phyloP scores from a whole-genome alignment of 2,329 filamentous ascomycete species.

The Xenosphaeropsis pyriputrescens region DNA sequence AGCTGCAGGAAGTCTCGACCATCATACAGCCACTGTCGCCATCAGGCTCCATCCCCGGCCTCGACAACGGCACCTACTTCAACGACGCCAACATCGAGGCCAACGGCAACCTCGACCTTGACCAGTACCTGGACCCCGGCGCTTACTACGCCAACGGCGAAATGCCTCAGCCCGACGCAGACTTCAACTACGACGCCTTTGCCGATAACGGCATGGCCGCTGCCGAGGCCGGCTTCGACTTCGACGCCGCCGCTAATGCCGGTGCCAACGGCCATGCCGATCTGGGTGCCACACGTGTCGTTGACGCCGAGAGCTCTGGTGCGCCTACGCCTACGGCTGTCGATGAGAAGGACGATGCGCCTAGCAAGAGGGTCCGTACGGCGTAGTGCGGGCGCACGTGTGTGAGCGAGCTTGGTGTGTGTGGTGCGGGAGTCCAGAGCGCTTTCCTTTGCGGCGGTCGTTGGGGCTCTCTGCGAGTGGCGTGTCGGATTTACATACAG shows the following conservation, averaged over 20 bases:
- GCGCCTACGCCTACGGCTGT: conserved; percentile 8
- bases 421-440: too few relatives aligned
- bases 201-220: not conserved
- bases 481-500: too few relatives aligned
- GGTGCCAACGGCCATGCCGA: not conserved
- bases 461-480: too few relatives aligned
- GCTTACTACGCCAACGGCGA: conserved; percentile 22
- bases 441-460: too few relatives aligned
- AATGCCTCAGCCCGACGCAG: conserved; percentile 5
- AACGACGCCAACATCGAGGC: conserved; percentile 16
- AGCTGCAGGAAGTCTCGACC: conserved; percentile 60
- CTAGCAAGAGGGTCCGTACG: not conserved
- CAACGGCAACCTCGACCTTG: conserved; percentile 28
- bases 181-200: conserved; percentile 4
- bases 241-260: not conserved
- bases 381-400: too few relatives aligned
- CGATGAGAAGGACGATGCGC: conserved; percentile 3
- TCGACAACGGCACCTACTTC: conserved; percentile 27
- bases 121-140: conserved; percentile 29
- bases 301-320: conserved; percentile 6
- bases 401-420: too few relatives aligned
- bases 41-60: conserved; percentile 61
- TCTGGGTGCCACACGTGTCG: not conserved
- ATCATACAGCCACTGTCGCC: conserved; percentile 70
- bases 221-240: conserved; percentile 3